Base-by-base conservation (phyloP, 2,329 filamentous ascomycete genomes). In the Fonsecaea pugnacius region DNA sequence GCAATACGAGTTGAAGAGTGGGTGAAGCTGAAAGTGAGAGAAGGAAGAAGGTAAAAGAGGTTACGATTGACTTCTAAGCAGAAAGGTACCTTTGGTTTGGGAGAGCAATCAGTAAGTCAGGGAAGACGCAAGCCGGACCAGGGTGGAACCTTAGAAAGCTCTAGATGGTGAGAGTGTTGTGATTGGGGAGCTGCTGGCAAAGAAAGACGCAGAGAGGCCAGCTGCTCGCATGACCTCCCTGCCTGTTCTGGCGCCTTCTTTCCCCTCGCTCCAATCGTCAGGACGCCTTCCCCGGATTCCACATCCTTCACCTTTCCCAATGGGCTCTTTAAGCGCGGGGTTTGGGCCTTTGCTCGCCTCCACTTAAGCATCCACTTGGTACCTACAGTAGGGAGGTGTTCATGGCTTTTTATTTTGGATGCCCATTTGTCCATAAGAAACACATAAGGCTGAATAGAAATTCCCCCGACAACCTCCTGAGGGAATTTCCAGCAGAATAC, bases 261-360 rank as follows among this genome's bases (percentile, higher is more conserved):
- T 21, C 60, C 60, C 53, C 48, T 65, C 59, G 59, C 59, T 57
- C 63, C 63, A 62, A 63, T 68, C 40, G 60, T 58, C 46, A 63
- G 52, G 32, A 40, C 57, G 43, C 60, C 63, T 68, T 68, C 66
- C 66, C 66, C 66, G 62, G 66, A 68, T 68, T 68, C 57, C 46
- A 21, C 32, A 40, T 36, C 50, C 58, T 52, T 50, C 40, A 32
- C 51, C 36, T 35, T 53, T 52, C 55, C 55, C 33, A 43, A 52
- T 55, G 33, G 35, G 63, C 59, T 48, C 18, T 30, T 52, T 54
- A 66, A 68, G 64, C 58, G 64, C 61, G 66, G 66, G 66, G 64
- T 58, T 62, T 21, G 16, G 62, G 35, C n/a, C 54, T 58, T n/a
- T 30, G 18, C 35, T 24, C 14, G 38, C 40, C 46, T 40, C 53